phyloP scores from a whole-genome alignment of 495 filamentous ascomycete genomes.

The Cairneyella variabilis region DNA sequence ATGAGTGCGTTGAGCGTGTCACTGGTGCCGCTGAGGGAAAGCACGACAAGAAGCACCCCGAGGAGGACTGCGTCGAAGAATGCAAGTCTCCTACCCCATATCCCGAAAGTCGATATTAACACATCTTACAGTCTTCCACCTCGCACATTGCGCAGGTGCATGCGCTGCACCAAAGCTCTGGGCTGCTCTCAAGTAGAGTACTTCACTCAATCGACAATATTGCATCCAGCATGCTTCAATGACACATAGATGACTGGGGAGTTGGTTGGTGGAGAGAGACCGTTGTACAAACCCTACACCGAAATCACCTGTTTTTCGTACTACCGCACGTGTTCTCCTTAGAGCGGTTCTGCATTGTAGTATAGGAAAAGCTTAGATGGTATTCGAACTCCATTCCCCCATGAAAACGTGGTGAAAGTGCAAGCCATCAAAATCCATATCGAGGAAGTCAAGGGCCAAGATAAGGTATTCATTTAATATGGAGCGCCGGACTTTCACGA shows the following conservation, averaged over 20 bases:
- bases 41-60: constrained; percentile 47
- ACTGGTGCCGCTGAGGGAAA: constrained; percentile 58
- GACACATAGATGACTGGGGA: constrained; percentile 16
- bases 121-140: constrained; percentile 84
- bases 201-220: constrained; percentile 5
- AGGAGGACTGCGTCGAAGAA: constrained; percentile 98
- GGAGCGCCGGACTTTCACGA: constrained; percentile 22
- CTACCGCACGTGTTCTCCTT: constrained; percentile 18
- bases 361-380: constrained; percentile 26
- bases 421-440: neutral
- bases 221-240: constrained; percentile 1
- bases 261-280: constrained; percentile 1
- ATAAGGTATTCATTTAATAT: neutral
- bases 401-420: neutral
- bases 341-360: constrained; percentile 24
- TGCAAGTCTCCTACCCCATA: constrained; percentile 62
- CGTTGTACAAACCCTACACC: constrained; percentile 20
- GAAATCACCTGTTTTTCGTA: constrained; percentile 18
- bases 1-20: constrained; percentile 95
- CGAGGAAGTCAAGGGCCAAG: constrained; percentile 1
- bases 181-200: constrained; percentile 75
- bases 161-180: constrained; percentile 97
- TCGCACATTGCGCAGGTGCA: constrained; percentile 84
- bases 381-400: neutral
- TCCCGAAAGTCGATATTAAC: constrained; percentile 13